Evolutionary conservation across 1,284 basidiomycete species (phyloP).

Genomic region (Inonotus obliquus): DNA sequence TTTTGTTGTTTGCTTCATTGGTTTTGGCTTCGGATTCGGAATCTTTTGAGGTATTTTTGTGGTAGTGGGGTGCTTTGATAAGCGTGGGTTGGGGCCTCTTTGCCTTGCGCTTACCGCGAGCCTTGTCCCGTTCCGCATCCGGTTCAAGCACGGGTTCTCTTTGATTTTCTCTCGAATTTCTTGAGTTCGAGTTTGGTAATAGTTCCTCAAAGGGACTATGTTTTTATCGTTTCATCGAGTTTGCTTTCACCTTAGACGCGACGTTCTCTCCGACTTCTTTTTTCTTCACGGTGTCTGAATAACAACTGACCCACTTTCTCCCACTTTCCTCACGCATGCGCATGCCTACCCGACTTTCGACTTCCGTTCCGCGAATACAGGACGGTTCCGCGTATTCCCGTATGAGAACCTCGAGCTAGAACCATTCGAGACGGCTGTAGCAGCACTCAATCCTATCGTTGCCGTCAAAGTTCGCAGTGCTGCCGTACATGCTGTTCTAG

Average conservation of each 20-base stretch:
- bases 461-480: constrained; percentile 79
- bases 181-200: too few relatives aligned
- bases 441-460: constrained; percentile 72
- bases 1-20: background rate
- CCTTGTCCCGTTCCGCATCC: too few relatives aligned
- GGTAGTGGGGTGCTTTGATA: background rate
- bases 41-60: too few relatives aligned
- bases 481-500: constrained; percentile 73
- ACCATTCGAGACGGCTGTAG: constrained; percentile 68
- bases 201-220: too few relatives aligned
- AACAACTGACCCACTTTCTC: too few relatives aligned
- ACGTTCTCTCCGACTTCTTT: too few relatives aligned
- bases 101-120: background rate
- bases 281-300: too few relatives aligned
- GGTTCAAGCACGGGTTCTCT: too few relatives aligned
- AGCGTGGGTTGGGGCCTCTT: background rate
- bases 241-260: too few relatives aligned
- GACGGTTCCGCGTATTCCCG: constrained; percentile 66
- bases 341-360: background rate
- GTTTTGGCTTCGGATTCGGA: background rate
- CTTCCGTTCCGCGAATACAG: constrained; percentile 19
- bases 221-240: too few relatives aligned
- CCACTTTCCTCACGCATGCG: background rate
- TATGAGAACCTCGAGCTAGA: constrained; percentile 65
- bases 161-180: too few relatives aligned